Conservation (phyloP, 768 basidiomycete genomes). For the Candolleomyces aberdarensis region DNA sequence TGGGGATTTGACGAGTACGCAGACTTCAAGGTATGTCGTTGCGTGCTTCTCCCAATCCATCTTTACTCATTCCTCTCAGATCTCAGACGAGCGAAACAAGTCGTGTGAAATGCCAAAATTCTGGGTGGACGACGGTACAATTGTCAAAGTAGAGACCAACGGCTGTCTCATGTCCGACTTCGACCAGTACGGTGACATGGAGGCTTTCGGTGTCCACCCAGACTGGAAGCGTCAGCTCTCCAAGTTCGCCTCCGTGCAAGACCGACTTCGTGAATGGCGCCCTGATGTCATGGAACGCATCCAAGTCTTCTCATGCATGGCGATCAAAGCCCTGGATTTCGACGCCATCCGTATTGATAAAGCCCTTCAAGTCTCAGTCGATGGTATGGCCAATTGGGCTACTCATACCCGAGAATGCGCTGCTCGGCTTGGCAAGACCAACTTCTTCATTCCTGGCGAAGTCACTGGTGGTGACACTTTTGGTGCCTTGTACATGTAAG, state of each 20-base stretch:
- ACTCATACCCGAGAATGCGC: slow-evolving; percentile 75
- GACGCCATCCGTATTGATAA: slow-evolving; percentile 97
- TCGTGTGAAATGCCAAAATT: slow-evolving; percentile 77
- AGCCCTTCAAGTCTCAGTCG: slow-evolving; percentile 86
- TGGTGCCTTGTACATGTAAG: slow-evolving; percentile 81
- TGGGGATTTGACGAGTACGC: slow-evolving; percentile 86
- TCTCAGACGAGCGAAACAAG: slow-evolving; percentile 65
- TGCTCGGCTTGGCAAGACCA: slow-evolving; percentile 64
- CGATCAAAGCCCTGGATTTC: slow-evolving; percentile 83
- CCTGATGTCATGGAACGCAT: slow-evolving; percentile 77
- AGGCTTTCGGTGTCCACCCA: slow-evolving; percentile 95
- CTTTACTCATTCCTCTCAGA: slow-evolving; percentile 32
- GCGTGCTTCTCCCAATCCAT: slow-evolving; percentile 4
- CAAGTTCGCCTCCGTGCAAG: slow-evolving; percentile 95
- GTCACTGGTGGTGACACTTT: slow-evolving; percentile 94
- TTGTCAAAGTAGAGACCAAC: slow-evolving; percentile 51
- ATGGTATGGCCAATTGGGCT: slow-evolving; percentile 76
- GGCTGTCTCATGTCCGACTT: slow-evolving; percentile 86
- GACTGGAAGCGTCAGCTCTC: slow-evolving; percentile 92
- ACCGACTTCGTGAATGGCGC: slow-evolving; percentile 92
- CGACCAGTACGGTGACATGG: slow-evolving; percentile 96
- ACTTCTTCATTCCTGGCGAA: slow-evolving; percentile 91
- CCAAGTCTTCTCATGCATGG: slow-evolving; percentile 77
- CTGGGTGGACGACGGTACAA: slow-evolving; percentile 74
- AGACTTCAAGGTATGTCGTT: slow-evolving; percentile 63